Conservation (phyloP, 805 yeast species). For the Novakomyces olei region DNA sequence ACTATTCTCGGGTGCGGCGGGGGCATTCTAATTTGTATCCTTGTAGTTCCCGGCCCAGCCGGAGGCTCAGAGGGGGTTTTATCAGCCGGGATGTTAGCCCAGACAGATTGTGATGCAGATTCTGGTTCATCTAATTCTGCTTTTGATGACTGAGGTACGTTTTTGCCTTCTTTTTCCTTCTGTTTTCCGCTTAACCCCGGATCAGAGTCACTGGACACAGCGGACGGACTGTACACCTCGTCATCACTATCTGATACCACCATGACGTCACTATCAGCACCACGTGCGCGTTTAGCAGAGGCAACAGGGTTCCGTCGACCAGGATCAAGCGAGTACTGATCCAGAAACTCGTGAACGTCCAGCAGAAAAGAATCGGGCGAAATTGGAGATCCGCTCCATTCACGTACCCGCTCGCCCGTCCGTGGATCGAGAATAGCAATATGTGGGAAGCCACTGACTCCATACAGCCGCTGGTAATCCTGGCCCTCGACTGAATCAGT, state of each 20-base stretch:
- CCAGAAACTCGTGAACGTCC: slow-evolving; percentile 37
- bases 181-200: slow-evolving; percentile 6
- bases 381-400: slow-evolving; percentile 39
- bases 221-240: slow-evolving; percentile 30
- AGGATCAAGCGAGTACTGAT: slow-evolving; percentile 40
- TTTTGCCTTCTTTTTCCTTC: slow-evolving; percentile 6
- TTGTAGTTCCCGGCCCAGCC: slow-evolving; percentile 32
- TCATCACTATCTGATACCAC: slow-evolving; percentile 64
- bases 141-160: slow-evolving; percentile 4
- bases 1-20: slow-evolving; percentile 61
- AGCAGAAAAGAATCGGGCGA: slow-evolving; percentile 9
- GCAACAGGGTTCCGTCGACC: slow-evolving; percentile 38
- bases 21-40: slow-evolving; percentile 73
- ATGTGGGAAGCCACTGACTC: slow-evolving; percentile 46
- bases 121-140: slow-evolving; percentile 9
- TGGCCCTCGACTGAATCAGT: slow-evolving; percentile 54
- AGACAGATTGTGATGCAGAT: slow-evolving; percentile 21
- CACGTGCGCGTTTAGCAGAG: slow-evolving; percentile 24
- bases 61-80: slow-evolving; percentile 37
- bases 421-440: slow-evolving; percentile 82
- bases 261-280: slow-evolving; percentile 35
- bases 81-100: slow-evolving; percentile 26
- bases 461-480: slow-evolving; percentile 50
- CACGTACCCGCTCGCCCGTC: slow-evolving; percentile 72
- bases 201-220: slow-evolving; percentile 4